Percentiles rank a stretch among this genome's conserved stretches.
Evolutionary conservation across 805 yeast species (phyloP).

Genomic region (Yamadazyma endophytica): DNA sequence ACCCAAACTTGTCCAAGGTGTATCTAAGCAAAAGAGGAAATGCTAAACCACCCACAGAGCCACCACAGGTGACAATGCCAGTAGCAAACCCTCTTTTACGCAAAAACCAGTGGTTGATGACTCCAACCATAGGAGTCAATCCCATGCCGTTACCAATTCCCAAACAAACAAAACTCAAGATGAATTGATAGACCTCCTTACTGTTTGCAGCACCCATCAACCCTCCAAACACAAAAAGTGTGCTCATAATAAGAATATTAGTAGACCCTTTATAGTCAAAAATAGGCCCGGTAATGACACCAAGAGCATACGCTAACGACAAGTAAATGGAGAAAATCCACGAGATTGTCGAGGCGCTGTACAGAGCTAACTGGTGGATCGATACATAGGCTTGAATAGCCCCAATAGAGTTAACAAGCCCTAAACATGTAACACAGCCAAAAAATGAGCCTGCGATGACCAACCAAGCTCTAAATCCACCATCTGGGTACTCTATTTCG

Average conservation of each 20-base stretch:
- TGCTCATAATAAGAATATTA: conserved; percentile 38
- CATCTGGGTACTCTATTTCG: conserved; percentile 43
- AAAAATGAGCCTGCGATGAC: conserved; percentile 57
- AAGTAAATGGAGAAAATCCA: conserved; percentile 63
- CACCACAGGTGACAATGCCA: conserved; percentile 64
- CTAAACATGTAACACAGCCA: conserved; percentile 52
- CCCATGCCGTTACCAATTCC: conserved; percentile 60
- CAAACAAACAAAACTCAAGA: conserved; percentile 51
- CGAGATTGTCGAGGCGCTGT: conserved; percentile 45
- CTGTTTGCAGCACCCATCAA: conserved; percentile 56
- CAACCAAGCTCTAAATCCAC: conserved; percentile 54
- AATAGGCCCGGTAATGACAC: conserved; percentile 52
- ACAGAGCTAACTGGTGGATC: conserved; percentile 46
- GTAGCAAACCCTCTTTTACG: conserved; percentile 51
- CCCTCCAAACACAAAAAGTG: conserved; percentile 42
- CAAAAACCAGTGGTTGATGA: conserved; percentile 63
- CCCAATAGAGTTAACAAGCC: conserved; percentile 56
- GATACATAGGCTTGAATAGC: conserved; percentile 59
- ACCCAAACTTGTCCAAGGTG: conserved; percentile 47
- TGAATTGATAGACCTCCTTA: conserved; percentile 53
- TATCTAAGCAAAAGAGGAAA: conserved; percentile 51
- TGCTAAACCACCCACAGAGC: conserved; percentile 60
- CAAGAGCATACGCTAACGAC: conserved; percentile 44
- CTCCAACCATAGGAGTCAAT: conserved; percentile 57
- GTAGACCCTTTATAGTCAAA: conserved; percentile 62